Conservation (phyloP, 164 flowering plant genomes). For the Chimonanthus praecox region DNA sequence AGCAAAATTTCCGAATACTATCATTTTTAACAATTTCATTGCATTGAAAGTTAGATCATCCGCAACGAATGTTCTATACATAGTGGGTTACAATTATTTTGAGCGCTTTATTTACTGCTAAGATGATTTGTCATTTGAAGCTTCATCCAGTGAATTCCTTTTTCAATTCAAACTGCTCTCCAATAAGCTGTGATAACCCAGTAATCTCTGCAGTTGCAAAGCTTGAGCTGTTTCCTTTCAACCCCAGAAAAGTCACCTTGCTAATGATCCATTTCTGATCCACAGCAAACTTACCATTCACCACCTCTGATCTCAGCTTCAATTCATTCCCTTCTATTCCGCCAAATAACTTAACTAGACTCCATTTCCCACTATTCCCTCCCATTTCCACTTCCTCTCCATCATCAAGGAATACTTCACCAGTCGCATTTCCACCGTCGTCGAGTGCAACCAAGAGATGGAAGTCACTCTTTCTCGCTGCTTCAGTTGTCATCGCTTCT, state of each 20-base stretch:
- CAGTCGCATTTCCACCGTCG: conserved; percentile 26
- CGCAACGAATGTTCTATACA: too few species aligned
- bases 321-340: conserved; percentile 13
- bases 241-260: conserved; percentile 51
- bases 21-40: too few species aligned
- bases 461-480: conserved; percentile 51
- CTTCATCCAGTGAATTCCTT: not conserved
- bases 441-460: conserved; percentile 46
- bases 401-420: conserved; percentile 71
- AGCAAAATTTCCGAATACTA: too few species aligned
- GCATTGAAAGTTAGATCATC: too few species aligned
- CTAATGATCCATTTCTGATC: conserved; percentile 40
- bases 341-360: conserved; percentile 37
- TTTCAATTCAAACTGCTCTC: conserved; percentile 37
- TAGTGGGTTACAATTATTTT: too few species aligned
- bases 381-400: conserved; percentile 65
- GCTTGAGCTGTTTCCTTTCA: conserved; percentile 14
- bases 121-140: too few species aligned
- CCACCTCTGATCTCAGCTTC: conserved; percentile 38
- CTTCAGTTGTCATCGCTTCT: conserved; percentile 55
- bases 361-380: conserved; percentile 46
- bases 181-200: conserved; percentile 31
- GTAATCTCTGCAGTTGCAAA: conserved; percentile 26
- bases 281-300: conserved; percentile 47
- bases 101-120: too few species aligned